phyloP scores from a whole-genome alignment of 129 eudicot genomes.

The Gnaphalium uliginosum region DNA sequence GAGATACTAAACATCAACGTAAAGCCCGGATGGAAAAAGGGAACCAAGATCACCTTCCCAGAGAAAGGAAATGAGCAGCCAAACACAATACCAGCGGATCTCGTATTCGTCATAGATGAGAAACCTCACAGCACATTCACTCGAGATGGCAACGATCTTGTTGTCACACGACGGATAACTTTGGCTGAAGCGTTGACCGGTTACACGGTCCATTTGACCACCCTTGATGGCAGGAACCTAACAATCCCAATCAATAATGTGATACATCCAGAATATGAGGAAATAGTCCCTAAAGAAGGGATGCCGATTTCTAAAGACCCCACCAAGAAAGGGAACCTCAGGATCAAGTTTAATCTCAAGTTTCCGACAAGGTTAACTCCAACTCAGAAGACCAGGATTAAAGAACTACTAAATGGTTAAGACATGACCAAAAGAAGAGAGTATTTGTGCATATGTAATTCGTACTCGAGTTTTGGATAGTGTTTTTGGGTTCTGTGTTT shows the following conservation, averaged over 20 bases:
- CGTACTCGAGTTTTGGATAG: neutral
- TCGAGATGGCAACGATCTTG: constrained; percentile 50
- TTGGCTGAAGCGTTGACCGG: constrained; percentile 44
- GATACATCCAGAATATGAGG: constrained; percentile 31
- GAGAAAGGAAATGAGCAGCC: constrained; percentile 61
- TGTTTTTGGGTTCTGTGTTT: neutral
- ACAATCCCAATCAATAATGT: constrained; percentile 28
- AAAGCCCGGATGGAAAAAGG: constrained; percentile 68
- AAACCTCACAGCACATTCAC: constrained; percentile 46
- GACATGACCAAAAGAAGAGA: neutral
- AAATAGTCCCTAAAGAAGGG: constrained; percentile 34
- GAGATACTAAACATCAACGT: constrained; percentile 57
- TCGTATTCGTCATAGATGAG: constrained; percentile 50
- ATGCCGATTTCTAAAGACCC: constrained; percentile 44
- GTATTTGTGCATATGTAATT: constrained; percentile 11
- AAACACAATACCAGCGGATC: constrained; percentile 39
- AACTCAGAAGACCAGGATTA: constrained; percentile 30
- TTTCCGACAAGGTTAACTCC: constrained; percentile 33
- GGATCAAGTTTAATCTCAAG: constrained; percentile 36
- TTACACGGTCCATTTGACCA: constrained; percentile 29
- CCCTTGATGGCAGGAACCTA: constrained; percentile 35
- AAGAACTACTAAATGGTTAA: constrained; percentile 33
- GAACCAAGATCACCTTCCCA: constrained; percentile 54
- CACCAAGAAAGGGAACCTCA: constrained; percentile 32
- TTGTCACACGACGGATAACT: constrained; percentile 22